A percentile compares a stretch with the other conserved stretches of the same genome.
phyloP scores from a whole-genome alignment of 1,284 basidiomycete species.

The Cerrena zonata region DNA sequence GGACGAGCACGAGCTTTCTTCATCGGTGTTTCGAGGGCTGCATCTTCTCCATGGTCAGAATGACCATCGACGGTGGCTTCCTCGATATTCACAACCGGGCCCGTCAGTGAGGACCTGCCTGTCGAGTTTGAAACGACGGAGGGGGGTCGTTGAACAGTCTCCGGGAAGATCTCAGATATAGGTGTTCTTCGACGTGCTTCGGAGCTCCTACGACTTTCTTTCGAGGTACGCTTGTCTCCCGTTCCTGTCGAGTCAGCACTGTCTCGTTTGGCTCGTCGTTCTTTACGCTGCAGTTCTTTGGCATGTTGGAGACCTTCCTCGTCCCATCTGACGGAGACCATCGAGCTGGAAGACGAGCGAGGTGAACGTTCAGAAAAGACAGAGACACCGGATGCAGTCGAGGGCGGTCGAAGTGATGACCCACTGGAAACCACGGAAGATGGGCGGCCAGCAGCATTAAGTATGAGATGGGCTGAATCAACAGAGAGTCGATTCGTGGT shows the following conservation, averaged over 20 bases:
- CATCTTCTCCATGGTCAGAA: constrained; percentile 16
- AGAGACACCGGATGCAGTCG: constrained; percentile 46
- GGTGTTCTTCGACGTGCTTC: constrained; percentile 26
- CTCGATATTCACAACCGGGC: constrained; percentile 44
- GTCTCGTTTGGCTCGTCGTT: constrained; percentile 29
- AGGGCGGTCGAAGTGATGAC: constrained; percentile 56
- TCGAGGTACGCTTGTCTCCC: constrained; percentile 13
- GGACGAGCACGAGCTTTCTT: constrained; percentile 51
- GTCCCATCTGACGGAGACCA: constrained; percentile 56
- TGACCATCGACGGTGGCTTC: constrained; percentile 50
- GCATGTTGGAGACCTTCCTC: constrained; percentile 54
- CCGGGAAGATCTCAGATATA: constrained; percentile 30
- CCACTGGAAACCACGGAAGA: constrained; percentile 45
- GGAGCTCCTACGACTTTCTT: constrained; percentile 22
- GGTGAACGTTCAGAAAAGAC: constrained; percentile 21
- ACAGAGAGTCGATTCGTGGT: constrained; percentile 37
- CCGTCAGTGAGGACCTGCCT: constrained; percentile 5
- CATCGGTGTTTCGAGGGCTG: constrained; percentile 38
- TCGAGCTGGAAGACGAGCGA: constrained; percentile 45
- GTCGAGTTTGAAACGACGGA: constrained; percentile 5
- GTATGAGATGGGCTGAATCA: constrained; percentile 35
- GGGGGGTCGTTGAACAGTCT: constrained; percentile 6
- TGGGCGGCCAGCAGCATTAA: constrained; percentile 28
- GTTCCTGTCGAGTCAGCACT: not conserved
- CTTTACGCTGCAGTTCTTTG: constrained; percentile 44